Percentiles rank a stretch among this genome's conserved stretches.
phyloP scores from a whole-genome alignment of 306 rosid genomes.

The Mimosa pudica region DNA sequence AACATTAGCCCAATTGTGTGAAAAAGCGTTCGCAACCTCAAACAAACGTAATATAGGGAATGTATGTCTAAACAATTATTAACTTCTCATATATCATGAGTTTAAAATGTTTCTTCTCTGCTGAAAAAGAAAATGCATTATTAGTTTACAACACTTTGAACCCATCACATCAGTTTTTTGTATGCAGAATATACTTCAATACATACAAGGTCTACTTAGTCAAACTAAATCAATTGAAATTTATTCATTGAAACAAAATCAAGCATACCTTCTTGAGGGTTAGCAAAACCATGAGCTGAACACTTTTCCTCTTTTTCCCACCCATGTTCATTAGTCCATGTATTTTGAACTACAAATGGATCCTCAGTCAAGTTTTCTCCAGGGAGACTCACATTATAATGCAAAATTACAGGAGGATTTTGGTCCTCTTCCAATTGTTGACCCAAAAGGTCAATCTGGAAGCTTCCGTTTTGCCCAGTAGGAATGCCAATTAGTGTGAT shows the following conservation, averaged over 20 bases:
- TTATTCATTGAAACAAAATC: not conserved
- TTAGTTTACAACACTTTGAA: not conserved
- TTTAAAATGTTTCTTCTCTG: constrained; percentile 10
- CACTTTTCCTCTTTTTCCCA: constrained; percentile 89
- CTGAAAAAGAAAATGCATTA: constrained; percentile 10
- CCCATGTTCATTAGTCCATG: constrained; percentile 77
- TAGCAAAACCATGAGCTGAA: constrained; percentile 63
- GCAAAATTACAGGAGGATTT: constrained; percentile 66
- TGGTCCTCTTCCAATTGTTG: constrained; percentile 56
- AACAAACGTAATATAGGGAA: not conserved
- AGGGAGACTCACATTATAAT: constrained; percentile 73
- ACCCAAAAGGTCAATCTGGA: constrained; percentile 74
- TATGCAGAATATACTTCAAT: constrained; percentile 18
- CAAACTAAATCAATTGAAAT: not conserved
- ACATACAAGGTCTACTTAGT: constrained; percentile 24
- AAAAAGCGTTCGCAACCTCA: constrained; percentile 10
- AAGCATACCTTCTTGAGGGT: constrained; percentile 58
- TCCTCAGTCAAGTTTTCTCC: constrained; percentile 80
- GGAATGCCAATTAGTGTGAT: constrained; percentile 84
- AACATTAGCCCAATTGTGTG: not conserved
- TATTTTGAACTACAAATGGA: constrained; percentile 79
- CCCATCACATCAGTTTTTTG: not conserved
- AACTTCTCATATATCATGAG: not conserved
- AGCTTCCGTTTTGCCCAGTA: constrained; percentile 58
- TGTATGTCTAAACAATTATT: not conserved